Percentiles rank a stretch among this genome's conserved stretches.
These are phyloP conservation scores for Linderniella brevidens DNA, from an alignment of 257 asterid genomes.

Conservation along the genomic window DNA sequence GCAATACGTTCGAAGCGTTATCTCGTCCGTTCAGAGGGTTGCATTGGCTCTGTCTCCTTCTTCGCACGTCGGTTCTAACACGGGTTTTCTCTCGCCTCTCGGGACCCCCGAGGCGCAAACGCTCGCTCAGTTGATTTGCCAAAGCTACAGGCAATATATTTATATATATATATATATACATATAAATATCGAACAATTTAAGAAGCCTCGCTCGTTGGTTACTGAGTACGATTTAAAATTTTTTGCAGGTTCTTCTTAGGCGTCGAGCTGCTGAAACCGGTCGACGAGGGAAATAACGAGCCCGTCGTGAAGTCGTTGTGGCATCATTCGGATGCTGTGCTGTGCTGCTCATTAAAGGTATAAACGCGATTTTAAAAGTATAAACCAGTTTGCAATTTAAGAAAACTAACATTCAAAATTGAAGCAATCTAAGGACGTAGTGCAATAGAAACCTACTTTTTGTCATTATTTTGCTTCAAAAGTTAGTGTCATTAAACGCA, in stretches of 20 bases:
- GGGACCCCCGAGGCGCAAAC: slow-evolving; percentile 84
- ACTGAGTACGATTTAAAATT: neutral
- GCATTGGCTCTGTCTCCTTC: slow-evolving; percentile 79
- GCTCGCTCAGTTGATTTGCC: slow-evolving; percentile 78
- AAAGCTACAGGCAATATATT: slow-evolving; percentile 98
- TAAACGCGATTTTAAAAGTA: too few species aligned
- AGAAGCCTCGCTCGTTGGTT: too few species aligned
- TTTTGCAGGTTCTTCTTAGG: slow-evolving; percentile 63
- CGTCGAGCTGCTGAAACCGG: slow-evolving; percentile 61
- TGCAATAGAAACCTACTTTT: too few species aligned
- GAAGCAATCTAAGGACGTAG: too few species aligned
- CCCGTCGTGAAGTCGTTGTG: slow-evolving; percentile 58
- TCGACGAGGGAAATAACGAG: slow-evolving; percentile 41
- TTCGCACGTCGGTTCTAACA: slow-evolving; percentile 28
- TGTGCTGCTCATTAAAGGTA: slow-evolving; percentile 95
- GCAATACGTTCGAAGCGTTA: slow-evolving; percentile 77
- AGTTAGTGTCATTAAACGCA: too few species aligned
- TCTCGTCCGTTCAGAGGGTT: slow-evolving; percentile 92
- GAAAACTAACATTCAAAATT: too few species aligned
- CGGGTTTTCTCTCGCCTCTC: slow-evolving; percentile 45
- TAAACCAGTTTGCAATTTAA: too few species aligned
- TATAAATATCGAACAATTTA: slow-evolving; percentile 3
- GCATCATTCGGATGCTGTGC: slow-evolving; percentile 82
- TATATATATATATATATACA: too few species aligned
- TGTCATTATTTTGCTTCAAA: too few species aligned